Evolutionary conservation across 108 stramenopile species (phyloP).

Genomic region (Skeletonema tropicum): DNA sequence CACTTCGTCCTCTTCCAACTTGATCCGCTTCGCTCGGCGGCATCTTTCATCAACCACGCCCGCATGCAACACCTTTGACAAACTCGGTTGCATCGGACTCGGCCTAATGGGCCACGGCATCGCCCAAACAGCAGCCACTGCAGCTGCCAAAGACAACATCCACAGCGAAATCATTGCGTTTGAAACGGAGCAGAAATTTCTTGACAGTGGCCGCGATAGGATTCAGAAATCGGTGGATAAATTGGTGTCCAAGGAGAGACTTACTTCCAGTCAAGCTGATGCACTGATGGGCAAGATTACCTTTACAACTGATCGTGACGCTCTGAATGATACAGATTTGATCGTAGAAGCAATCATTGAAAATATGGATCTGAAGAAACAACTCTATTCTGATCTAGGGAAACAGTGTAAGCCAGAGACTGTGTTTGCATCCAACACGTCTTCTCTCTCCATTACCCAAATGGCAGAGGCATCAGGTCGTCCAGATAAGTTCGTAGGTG

Average conservation of each 20-base stretch:
- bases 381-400: slow-evolving; percentile 84
- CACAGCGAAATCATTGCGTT: slow-evolving; percentile 85
- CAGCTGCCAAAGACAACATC: slow-evolving; percentile 75
- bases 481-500: slow-evolving; percentile 93
- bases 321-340: slow-evolving; percentile 79
- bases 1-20: background rate
- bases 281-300: slow-evolving; percentile 63
- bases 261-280: slow-evolving; percentile 65
- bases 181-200: slow-evolving; percentile 76
- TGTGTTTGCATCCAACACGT: slow-evolving; percentile 96
- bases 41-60: slow-evolving; percentile 6
- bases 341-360: slow-evolving; percentile 97
- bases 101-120: slow-evolving; percentile 98
- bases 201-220: slow-evolving; percentile 72
- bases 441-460: slow-evolving; percentile 86
- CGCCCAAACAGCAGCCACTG: slow-evolving; percentile 64
- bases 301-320: slow-evolving; percentile 84
- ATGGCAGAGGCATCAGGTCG: slow-evolving; percentile 92
- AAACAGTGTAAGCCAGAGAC: slow-evolving; percentile 78
- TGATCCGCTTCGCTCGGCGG: background rate
- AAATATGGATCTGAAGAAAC: slow-evolving; percentile 90
- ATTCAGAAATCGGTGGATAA: slow-evolving; percentile 75
- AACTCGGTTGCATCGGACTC: slow-evolving; percentile 7
- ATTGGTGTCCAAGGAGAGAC: slow-evolving; percentile 83
- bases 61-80: slow-evolving; percentile 10